Evolutionary conservation across 2,329 filamentous ascomycete species (phyloP), one percentile per base, ranked within the genome.

Genomic region (Xylaria sp.): DNA sequence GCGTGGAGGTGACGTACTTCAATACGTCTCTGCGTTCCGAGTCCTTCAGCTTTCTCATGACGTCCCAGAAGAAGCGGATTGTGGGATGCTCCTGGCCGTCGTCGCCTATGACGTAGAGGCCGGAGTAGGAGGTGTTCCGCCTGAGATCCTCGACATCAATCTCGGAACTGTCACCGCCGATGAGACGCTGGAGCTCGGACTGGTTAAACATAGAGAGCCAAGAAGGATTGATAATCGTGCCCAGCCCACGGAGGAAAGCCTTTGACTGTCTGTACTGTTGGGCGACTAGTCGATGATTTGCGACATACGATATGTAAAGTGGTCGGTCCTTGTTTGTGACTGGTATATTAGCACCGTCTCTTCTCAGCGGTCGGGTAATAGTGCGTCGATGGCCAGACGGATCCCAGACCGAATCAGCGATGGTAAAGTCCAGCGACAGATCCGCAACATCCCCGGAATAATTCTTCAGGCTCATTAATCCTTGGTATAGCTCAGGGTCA

Each of bases 171-270:
- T 97, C 94, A 51, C 96, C 96, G 62, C 94, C 93, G 17, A 99
- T 92, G 6, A 99, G 89, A 1, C 93, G 96, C 81, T 98, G 96
- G 4, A 99, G 87, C 79, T 99, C 96, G 3, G 89, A 89, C 79
- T 97, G 95, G 80, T 99, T 99, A 84, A 99, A 99, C 96, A 99
- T 98, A 75, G 92, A 94, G 4, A 99, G 87, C 96, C 96, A 99
- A 3, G 89, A 89, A 0, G 95, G 94, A 67, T 94, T 91, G 72
- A 99, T 96, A 77, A 99, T 97, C 72, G 90, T 86, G 26, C 92
- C 89, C 1, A 99, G 88, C 0, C 96, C 96, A 65, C 89, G 89
- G 7, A 99, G 86, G 79, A 99, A 99, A 1, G 94, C 93, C 26
- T 89, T 87, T 0, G 94, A 97, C 77, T 97, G 94, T n/a, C 85